Evolutionary conservation across 345 rosid species (phyloP), one percentile per base, ranked within the genome.

Genomic region (Citrus sinensis): DNA sequence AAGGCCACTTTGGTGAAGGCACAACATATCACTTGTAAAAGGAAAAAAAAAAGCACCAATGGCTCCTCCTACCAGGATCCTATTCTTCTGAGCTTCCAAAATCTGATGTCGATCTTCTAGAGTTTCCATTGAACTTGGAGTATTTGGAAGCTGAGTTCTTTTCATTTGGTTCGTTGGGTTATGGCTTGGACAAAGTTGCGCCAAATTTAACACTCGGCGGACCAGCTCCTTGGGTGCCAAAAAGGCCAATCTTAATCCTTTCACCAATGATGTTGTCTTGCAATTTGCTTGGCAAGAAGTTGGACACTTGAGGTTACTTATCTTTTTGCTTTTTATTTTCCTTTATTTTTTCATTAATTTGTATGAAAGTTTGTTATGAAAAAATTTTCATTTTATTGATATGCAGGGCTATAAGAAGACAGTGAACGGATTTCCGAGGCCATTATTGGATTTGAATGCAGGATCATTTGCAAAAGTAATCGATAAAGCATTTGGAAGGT

Each of bases 81-180:
- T 4, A 32, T 32, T 32, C 34, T 32, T 32, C 5, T 32, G 5
- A 32, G 34, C 34, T 32, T 32, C 34, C 34, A 32, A 32, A 32
- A 32, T 4, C 34, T 32, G 34, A 32, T 32, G 34, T 32, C 5
- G 34, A 32, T 32, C 34, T 32, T 32, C 5, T 4, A 3, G 34
- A 32, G 34, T 32, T 32, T 32, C 4, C 34, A 32, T 35, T 94
- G 64, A 96, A 96, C 83, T 77, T 96, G 27, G 98, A 90, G 84
- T 94, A 90, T 77, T 82, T 96, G 32, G 99, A 94, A 79, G 98
- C 99, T 2, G 99, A 96, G 87, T 92, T 94, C 83, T 92, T 96
- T 87, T 76, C 91, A 80, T 85, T 69, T 58, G 98, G 94, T 32
- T 81, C 97, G 2, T 32, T 86, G 78, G 98, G 98, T 17, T 27